phyloP scores from a whole-genome alignment of 371 early-diverging fungal species.

The Smittium culicis region DNA sequence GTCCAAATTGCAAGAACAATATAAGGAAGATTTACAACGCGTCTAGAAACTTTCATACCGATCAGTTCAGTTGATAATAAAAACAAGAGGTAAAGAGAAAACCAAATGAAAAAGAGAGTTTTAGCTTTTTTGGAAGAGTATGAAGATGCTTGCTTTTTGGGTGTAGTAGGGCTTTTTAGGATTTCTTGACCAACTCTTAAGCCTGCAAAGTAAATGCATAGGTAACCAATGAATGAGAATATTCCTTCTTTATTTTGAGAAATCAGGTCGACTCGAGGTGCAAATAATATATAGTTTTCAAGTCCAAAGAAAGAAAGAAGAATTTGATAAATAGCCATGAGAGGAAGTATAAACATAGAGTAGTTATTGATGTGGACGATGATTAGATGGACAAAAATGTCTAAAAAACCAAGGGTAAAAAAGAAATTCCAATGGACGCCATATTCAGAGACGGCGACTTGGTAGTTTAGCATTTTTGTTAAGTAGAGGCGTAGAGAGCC shows the following conservation, averaged over 20 bases:
- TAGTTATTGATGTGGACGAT: slow-evolving; percentile 27
- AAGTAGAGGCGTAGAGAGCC: slow-evolving; percentile 53
- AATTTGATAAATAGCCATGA: slow-evolving; percentile 45
- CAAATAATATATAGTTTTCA: slow-evolving; percentile 58
- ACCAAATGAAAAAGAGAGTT: slow-evolving; percentile 27
- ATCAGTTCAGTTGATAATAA: slow-evolving; percentile 22
- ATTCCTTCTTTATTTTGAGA: slow-evolving; percentile 87
- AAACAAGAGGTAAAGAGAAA: slow-evolving; percentile 31
- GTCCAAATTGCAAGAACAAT: slow-evolving; percentile 56
- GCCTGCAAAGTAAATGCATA: slow-evolving; percentile 60
- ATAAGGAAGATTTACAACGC: slow-evolving; percentile 66
- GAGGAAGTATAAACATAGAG: slow-evolving; percentile 25
- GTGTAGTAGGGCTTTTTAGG: slow-evolving; percentile 33
- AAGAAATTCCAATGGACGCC: slow-evolving; percentile 98
- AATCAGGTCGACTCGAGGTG: slow-evolving; percentile 54
- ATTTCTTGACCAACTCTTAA: slow-evolving; percentile 45
- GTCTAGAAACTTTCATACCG: slow-evolving; percentile 43
- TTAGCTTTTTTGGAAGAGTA: too few relatives aligned
- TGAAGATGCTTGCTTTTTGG: slow-evolving; percentile 30
- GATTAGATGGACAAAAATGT: slow-evolving; percentile 48
- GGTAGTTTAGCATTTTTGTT: slow-evolving; percentile 76
- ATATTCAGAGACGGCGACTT: slow-evolving; percentile 89
- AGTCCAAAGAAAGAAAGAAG: slow-evolving; percentile 39
- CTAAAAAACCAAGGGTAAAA: slow-evolving; percentile 76
- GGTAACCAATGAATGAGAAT: slow-evolving; percentile 60